Conservation (phyloP, 352 stramenopile genomes). For the Globisporangium cystogenes region DNA sequence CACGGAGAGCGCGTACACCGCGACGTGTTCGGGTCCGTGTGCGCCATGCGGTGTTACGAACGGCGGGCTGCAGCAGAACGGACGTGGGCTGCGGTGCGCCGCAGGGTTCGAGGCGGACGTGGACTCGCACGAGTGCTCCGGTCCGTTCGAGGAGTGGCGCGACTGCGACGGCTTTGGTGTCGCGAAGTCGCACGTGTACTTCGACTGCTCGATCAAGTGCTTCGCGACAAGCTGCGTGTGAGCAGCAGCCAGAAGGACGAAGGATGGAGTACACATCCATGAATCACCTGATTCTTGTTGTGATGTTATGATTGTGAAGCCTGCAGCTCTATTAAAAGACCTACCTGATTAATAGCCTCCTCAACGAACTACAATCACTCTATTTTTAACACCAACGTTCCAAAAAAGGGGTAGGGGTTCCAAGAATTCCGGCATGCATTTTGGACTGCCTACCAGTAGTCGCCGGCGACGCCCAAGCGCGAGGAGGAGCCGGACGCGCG, state of each 20-base stretch:
- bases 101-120: conserved; percentile 42
- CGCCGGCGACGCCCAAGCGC: no score
- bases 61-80: conserved; percentile 28
- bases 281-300: no score
- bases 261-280: no score
- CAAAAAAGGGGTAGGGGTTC: no score
- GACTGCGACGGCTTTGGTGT: conserved; percentile 42
- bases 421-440: no score
- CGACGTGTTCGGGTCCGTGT: conserved; percentile 45
- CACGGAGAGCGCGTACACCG: conserved; percentile 34
- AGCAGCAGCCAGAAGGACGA: conserved; percentile 2
- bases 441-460: no score
- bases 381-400: no score
- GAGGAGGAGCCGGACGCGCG: no score
- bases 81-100: conserved; percentile 19
- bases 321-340: background rate
- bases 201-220: conserved; percentile 56
- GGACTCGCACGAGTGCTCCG: conserved; percentile 34
- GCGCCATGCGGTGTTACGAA: conserved; percentile 49
- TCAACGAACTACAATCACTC: no score
- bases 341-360: no score
- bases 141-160: conserved; percentile 37
- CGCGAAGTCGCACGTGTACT: conserved; percentile 36
- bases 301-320: no score
- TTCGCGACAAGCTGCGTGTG: conserved; percentile 42